A percentile compares a stretch with the other conserved stretches of the same genome.
These are phyloP conservation scores for Pseudonitzschia multistriata DNA, from an alignment of 108 stramenopile genomes.

Conservation along the genomic window DNA sequence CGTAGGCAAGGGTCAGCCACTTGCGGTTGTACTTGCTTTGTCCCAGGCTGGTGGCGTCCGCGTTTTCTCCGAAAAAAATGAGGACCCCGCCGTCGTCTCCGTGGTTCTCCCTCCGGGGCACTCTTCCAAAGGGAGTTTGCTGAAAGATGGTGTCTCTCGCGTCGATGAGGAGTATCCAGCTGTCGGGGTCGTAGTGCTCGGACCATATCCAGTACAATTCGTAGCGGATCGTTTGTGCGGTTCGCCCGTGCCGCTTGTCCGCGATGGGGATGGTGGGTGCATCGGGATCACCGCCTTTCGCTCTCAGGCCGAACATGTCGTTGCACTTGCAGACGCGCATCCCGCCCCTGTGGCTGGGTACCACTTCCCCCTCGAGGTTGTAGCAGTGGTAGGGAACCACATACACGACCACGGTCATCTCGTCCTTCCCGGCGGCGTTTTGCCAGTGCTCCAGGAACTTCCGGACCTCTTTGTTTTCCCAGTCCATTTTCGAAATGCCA, in stretches of 20 bases:
- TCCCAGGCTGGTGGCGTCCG: conserved; percentile 50
- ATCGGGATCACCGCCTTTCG: not conserved
- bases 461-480: conserved; percentile 14
- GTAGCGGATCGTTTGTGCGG: conserved; percentile 50
- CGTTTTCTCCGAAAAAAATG: conserved; percentile 53
- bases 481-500: conserved; percentile 31
- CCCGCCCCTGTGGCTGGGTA: conserved; percentile 38
- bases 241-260: conserved; percentile 41
- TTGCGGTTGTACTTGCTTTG: conserved; percentile 41
- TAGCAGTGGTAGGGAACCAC: conserved; percentile 33
- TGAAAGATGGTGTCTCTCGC: conserved; percentile 62
- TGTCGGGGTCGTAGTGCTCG: conserved; percentile 30
- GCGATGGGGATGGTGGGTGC: too few relatives aligned
- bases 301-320: conserved; percentile 34
- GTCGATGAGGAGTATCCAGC: conserved; percentile 54
- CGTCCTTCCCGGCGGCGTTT: conserved; percentile 14
- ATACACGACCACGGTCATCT: conserved; percentile 38
- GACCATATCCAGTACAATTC: conserved; percentile 68
- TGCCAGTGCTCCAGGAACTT: conserved; percentile 25
- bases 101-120: conserved; percentile 31
- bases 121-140: conserved; percentile 48
- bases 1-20: conserved; percentile 58
- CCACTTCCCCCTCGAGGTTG: conserved; percentile 33
- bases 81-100: conserved; percentile 25
- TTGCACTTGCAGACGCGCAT: conserved; percentile 51